A percentile compares a stretch with the other conserved stretches of the same genome.
These are phyloP conservation scores for Glycyrrhiza uralensis DNA, from an alignment of 306 rosid species.

Conservation along the genomic window DNA sequence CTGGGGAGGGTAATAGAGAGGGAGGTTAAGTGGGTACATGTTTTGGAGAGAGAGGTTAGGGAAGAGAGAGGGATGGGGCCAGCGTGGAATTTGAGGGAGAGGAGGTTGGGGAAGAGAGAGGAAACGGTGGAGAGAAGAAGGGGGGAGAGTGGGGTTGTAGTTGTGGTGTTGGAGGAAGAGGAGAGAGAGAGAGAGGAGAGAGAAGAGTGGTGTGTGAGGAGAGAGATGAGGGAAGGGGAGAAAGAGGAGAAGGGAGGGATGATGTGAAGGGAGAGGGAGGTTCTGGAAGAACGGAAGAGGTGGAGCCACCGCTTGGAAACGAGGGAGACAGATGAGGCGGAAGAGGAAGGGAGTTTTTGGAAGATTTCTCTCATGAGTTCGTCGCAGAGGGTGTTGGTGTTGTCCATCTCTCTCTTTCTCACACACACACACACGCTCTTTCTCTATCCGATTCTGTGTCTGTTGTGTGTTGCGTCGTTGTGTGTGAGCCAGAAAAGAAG, in stretches of 20 bases:
- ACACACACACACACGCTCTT: background rate
- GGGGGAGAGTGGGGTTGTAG: conserved; percentile 23
- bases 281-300: conserved; percentile 63
- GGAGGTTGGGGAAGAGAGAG: conserved; percentile 42
- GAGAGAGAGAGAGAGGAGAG: conserved; percentile 55
- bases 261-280: conserved; percentile 64
- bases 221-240: conserved; percentile 41
- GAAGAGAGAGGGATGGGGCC: conserved; percentile 60
- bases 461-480: background rate
- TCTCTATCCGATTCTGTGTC: background rate
- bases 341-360: conserved; percentile 47
- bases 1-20: conserved; percentile 56
- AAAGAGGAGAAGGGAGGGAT: conserved; percentile 25
- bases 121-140: conserved; percentile 40
- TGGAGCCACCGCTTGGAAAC: conserved; percentile 88
- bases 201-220: conserved; percentile 60
- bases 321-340: conserved; percentile 47
- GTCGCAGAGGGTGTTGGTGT: conserved; percentile 57
- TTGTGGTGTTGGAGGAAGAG: background rate
- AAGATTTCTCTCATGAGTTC: conserved; percentile 79
- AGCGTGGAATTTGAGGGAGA: conserved; percentile 41
- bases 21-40: conserved; percentile 49
- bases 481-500: background rate
- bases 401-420: conserved; percentile 43
- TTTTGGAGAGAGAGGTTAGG: conserved; percentile 56